Conservation (phyloP, 768 basidiomycete genomes). For the Tricholoma bakamatsutake region DNA sequence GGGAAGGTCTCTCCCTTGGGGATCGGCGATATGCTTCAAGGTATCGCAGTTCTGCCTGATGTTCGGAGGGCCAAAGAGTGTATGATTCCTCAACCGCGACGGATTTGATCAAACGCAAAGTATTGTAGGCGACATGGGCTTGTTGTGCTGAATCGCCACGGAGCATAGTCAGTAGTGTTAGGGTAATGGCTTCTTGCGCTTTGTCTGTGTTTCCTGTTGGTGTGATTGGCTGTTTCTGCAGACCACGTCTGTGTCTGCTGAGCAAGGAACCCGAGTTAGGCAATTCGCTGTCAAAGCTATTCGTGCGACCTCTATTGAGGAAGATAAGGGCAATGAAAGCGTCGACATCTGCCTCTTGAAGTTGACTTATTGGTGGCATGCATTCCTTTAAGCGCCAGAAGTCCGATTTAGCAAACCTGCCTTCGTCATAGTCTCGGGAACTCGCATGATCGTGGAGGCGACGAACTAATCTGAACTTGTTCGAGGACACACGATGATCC, state of each 20-base stretch:
- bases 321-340: constrained; percentile 68
- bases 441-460: constrained; percentile 48
- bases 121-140: constrained; percentile 55
- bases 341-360: constrained; percentile 64
- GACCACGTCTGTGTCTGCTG: constrained; percentile 28
- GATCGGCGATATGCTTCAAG: constrained; percentile 40
- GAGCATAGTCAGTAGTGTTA: constrained; percentile 53
- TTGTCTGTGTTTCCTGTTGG: constrained; percentile 19
- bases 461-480: constrained; percentile 74
- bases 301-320: constrained; percentile 51
- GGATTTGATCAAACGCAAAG: constrained; percentile 55
- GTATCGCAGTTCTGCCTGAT: constrained; percentile 40
- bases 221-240: constrained; percentile 17
- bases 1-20: constrained; percentile 24
- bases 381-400: constrained; percentile 86
- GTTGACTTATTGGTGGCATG: constrained; percentile 47
- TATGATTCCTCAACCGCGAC: constrained; percentile 27
- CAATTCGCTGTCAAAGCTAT: constrained; percentile 52
- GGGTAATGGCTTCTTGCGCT: constrained; percentile 42
- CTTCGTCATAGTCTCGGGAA: constrained; percentile 29
- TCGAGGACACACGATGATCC: constrained; percentile 56
- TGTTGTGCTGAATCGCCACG: constrained; percentile 42
- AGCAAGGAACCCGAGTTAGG: constrained; percentile 37
- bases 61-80: constrained; percentile 32
- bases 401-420: constrained; percentile 48